phyloP scores from a whole-genome alignment of 2,329 filamentous ascomycete genomes.

The Teratosphaeria nubilosa region DNA sequence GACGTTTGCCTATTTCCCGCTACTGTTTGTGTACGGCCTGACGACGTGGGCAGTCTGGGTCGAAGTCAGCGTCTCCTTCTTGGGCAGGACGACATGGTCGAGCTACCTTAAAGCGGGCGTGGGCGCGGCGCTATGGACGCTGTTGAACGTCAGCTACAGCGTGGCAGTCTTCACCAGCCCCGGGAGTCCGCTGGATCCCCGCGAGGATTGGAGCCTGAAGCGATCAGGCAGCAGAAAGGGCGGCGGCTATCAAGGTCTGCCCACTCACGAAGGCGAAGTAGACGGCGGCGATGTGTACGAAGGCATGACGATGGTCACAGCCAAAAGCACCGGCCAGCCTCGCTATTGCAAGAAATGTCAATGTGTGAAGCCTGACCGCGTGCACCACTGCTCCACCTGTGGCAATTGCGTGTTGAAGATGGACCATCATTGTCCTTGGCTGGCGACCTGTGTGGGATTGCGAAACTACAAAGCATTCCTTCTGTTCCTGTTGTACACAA shows the following conservation, averaged over 20 bases:
- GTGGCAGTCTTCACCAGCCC: slow-evolving; percentile 88
- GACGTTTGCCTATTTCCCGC: slow-evolving; percentile 71
- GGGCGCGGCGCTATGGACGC: slow-evolving; percentile 60
- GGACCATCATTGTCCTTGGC: slow-evolving; percentile 98
- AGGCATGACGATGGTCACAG: slow-evolving; percentile 62
- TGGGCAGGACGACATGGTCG: slow-evolving; percentile 5
- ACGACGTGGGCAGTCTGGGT: slow-evolving; percentile 96
- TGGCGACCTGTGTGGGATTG: slow-evolving; percentile 88
- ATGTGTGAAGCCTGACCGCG: slow-evolving; percentile 83
- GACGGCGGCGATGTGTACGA: slow-evolving; percentile 2
- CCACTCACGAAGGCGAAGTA: slow-evolving; percentile 58
- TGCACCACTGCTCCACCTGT: slow-evolving; percentile 95
- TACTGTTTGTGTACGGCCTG: slow-evolving; percentile 76
- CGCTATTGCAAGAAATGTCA: slow-evolving; percentile 98
- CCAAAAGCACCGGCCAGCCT: slow-evolving; percentile 71
- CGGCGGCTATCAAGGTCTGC: slow-evolving; percentile 63
- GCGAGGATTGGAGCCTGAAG: slow-evolving; percentile 13
- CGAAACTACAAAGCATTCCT: slow-evolving; percentile 94
- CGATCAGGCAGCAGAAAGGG: slow-evolving; percentile 9
- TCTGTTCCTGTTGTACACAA: slow-evolving; percentile 82
- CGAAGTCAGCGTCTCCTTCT: slow-evolving; percentile 49
- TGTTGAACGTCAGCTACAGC: slow-evolving; percentile 84
- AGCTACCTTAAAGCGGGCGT: slow-evolving; percentile 38
- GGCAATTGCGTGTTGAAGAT: slow-evolving; percentile 94
- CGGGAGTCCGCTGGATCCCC: slow-evolving; percentile 50